These are phyloP conservation scores for Citrus reticulata DNA, from an alignment of 345 rosid species.

Conservation along the genomic window DNA sequence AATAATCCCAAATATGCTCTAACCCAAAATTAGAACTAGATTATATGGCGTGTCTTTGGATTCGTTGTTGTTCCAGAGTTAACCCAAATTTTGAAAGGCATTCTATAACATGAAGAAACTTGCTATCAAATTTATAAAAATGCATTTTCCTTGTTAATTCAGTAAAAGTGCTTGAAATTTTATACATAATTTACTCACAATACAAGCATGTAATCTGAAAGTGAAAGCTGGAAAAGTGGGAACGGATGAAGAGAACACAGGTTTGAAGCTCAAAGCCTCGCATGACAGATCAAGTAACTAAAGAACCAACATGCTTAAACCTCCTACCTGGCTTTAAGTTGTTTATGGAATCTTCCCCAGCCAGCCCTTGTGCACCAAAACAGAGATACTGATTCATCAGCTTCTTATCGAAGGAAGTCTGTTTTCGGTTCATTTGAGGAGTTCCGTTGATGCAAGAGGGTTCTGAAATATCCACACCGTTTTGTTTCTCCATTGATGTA, in stretches of 20 bases:
- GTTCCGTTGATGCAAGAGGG: constrained; percentile 1
- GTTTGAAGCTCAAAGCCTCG: neutral
- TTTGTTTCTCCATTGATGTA: constrained; percentile 30
- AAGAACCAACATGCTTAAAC: constrained; percentile 39
- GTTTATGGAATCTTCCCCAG: constrained; percentile 35
- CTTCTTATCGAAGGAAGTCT: constrained; percentile 39
- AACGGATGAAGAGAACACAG: neutral
- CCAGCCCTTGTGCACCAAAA: constrained; percentile 63
- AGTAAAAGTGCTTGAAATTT: too few relatives aligned
- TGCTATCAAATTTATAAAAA: too few relatives aligned
- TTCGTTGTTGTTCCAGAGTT: too few relatives aligned
- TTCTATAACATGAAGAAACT: too few relatives aligned
- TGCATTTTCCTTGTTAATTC: neutral
- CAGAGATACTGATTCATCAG: constrained; percentile 68
- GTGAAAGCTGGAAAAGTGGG: neutral
- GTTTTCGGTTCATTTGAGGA: constrained; percentile 25
- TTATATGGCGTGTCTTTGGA: too few relatives aligned
- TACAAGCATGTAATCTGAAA: neutral
- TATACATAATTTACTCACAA: too few relatives aligned
- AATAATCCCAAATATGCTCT: too few relatives aligned
- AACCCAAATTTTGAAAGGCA: too few relatives aligned
- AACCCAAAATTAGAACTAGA: too few relatives aligned
- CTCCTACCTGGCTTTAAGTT: constrained; percentile 23
- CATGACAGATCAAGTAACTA: constrained; percentile 32
- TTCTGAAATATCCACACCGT: constrained; percentile 12